phyloP scores from a whole-genome alignment of 2,329 filamentous ascomycete species.

The Scleromitrula shiraiana region DNA sequence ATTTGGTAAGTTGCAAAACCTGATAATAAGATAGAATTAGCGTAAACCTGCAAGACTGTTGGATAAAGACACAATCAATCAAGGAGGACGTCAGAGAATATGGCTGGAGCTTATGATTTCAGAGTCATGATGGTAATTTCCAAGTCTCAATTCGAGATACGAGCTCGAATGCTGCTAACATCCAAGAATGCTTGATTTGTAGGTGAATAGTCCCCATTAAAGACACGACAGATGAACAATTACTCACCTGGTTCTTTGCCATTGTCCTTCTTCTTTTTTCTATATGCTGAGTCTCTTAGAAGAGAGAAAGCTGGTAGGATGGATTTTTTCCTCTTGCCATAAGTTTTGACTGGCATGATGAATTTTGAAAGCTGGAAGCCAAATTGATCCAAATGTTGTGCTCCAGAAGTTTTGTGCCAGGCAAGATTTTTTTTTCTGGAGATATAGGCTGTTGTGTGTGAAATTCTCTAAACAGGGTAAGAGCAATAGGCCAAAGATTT shows the following conservation, averaged over 20 bases:
- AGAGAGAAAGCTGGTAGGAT: slow-evolving; percentile 18
- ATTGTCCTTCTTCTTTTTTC: slow-evolving; percentile 2
- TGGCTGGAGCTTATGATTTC: too few species aligned
- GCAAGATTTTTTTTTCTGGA: too few species aligned
- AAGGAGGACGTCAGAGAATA: too few species aligned
- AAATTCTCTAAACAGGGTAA: too few species aligned
- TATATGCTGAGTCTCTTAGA: slow-evolving; percentile 12
- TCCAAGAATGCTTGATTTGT: too few species aligned
- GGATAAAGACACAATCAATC: neutral
- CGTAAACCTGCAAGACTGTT: neutral
- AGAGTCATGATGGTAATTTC: too few species aligned
- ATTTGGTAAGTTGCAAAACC: neutral
- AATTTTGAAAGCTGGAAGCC: neutral
- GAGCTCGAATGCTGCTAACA: too few species aligned
- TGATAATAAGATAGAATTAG: neutral
- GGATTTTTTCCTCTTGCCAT: slow-evolving; percentile 19
- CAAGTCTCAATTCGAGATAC: too few species aligned
- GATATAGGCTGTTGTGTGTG: too few species aligned
- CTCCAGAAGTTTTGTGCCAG: neutral
- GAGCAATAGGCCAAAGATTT: too few species aligned
- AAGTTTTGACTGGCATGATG: slow-evolving; percentile 18
- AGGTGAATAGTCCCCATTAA: too few species aligned
- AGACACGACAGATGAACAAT: neutral
- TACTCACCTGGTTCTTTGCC: neutral
- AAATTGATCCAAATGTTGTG: neutral